Evolutionary conservation across 1,139 yeast genomes (phyloP).

Genomic region (Saccharomycopsis phalli): DNA sequence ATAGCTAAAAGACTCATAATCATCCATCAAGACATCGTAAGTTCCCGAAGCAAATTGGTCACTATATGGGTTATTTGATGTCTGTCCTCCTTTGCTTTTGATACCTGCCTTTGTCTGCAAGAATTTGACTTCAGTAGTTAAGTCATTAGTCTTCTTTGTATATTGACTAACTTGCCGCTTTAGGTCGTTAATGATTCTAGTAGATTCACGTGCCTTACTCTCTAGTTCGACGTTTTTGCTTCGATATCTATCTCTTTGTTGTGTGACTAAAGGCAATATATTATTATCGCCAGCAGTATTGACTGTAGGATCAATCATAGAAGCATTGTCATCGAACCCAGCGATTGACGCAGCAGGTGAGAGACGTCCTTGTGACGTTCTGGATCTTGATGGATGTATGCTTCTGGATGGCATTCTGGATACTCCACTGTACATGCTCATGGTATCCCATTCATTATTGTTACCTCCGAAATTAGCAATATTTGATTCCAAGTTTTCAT

Average conservation of each 20-base stretch:
- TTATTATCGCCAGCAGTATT: constrained; percentile 27
- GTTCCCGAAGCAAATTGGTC: constrained; percentile 39
- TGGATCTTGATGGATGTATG: constrained; percentile 17
- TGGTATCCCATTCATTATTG: constrained; percentile 38
- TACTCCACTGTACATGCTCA: constrained; percentile 59
- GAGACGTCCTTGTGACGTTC: constrained; percentile 26
- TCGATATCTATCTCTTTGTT: constrained; percentile 89
- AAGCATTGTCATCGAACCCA: constrained; percentile 26
- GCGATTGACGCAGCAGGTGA: constrained; percentile 45
- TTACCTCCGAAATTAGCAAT: constrained; percentile 9
- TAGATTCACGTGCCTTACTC: constrained; percentile 61
- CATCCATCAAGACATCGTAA: constrained; percentile 39
- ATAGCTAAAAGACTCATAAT: constrained; percentile 80
- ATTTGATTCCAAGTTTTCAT: constrained; percentile 18
- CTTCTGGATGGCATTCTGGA: constrained; percentile 34
- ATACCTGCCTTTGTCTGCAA: constrained; percentile 43
- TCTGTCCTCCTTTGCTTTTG: constrained; percentile 6
- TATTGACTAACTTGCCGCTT: constrained; percentile 55
- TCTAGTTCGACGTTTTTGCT: constrained; percentile 75
- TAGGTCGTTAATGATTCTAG: constrained; percentile 45
- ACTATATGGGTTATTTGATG: constrained; percentile 29
- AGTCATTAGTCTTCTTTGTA: constrained; percentile 65
- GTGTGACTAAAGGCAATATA: constrained; percentile 80
- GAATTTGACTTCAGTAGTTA: constrained; percentile 76
- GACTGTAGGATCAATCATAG: constrained; percentile 1